phyloP scores from a whole-genome alignment of 768 basidiomycete genomes.

The Boletus rufocinnamomeus region DNA sequence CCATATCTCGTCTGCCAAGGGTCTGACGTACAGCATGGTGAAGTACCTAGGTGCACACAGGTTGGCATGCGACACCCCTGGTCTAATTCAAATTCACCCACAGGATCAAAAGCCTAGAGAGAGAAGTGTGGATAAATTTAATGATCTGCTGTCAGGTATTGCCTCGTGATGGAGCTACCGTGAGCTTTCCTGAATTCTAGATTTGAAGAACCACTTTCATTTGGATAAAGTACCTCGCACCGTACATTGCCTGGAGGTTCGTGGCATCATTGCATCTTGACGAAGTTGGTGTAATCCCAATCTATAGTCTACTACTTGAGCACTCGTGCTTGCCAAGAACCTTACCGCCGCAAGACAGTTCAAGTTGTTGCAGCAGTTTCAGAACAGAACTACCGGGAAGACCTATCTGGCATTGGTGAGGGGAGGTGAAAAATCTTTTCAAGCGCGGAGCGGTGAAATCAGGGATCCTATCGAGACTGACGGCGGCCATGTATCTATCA shows the following conservation, averaged over 20 bases:
- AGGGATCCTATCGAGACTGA: slow-evolving; percentile 42
- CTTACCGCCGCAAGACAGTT: slow-evolving; percentile 43
- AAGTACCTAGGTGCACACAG: slow-evolving; percentile 23
- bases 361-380: slow-evolving; percentile 61
- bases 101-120: slow-evolving; percentile 24
- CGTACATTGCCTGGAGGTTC: slow-evolving; percentile 67
- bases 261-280: slow-evolving; percentile 1
- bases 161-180: slow-evolving; percentile 4
- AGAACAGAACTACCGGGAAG: slow-evolving; percentile 48
- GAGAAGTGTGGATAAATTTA: slow-evolving; percentile 37
- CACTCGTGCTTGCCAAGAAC: slow-evolving; percentile 55
- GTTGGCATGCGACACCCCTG: slow-evolving; percentile 2
- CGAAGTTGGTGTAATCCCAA: not conserved
- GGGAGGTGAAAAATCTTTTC: slow-evolving; percentile 50
- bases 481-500: slow-evolving; percentile 45
- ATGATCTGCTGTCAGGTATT: slow-evolving; percentile 38
- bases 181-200: slow-evolving; percentile 16
- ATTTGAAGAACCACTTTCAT: slow-evolving; percentile 34
- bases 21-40: slow-evolving; percentile 27
- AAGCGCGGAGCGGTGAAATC: slow-evolving; percentile 43
- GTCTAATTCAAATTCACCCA: slow-evolving; percentile 5
- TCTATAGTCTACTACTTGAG: slow-evolving; percentile 61
- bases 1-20: slow-evolving; percentile 56
- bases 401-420: slow-evolving; percentile 66
- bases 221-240: slow-evolving; percentile 43